phyloP scores from a whole-genome alignment of 176 grass and related monocot species.

The Leersia perrieri region DNA sequence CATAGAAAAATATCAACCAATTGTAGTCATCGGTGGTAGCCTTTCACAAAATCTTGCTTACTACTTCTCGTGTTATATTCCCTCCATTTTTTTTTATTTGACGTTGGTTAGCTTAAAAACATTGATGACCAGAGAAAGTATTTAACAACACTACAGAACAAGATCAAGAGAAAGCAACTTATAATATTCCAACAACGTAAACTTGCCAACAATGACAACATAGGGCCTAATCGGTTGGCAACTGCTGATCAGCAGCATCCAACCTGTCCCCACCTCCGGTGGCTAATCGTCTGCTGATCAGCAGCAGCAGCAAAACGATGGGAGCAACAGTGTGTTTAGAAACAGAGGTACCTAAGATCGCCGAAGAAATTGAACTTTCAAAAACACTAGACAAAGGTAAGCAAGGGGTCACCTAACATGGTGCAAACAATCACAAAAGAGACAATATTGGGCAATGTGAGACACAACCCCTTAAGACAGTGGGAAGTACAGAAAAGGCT shows the following conservation, averaged over 20 bases:
- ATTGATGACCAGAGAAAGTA: too few species aligned
- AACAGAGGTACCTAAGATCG: neutral
- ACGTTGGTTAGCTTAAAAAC: too few species aligned
- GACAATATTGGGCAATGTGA: neutral
- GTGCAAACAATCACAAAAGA: neutral
- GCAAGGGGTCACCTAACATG: neutral
- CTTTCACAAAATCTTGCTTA: neutral
- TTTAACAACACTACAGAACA: neutral
- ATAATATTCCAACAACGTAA: neutral
- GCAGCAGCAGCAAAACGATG: too few species aligned
- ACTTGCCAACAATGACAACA: neutral
- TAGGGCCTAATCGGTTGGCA: too few species aligned
- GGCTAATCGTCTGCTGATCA: too few species aligned
- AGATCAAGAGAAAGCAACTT: slow-evolving; percentile 1
- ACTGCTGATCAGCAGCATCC: too few species aligned
- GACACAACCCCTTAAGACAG: too few species aligned
- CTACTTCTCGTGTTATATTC: too few species aligned
- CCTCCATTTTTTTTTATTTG: too few species aligned
- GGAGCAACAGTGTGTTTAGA: neutral
- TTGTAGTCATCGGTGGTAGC: neutral
- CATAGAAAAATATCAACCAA: neutral
- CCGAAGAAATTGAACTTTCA: neutral
- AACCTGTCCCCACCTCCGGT: too few species aligned
- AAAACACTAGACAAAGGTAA: neutral
- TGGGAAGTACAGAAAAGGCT: neutral